phyloP scores from a whole-genome alignment of 495 filamentous ascomycete genomes.

The Staphylotrichum longicolle region DNA sequence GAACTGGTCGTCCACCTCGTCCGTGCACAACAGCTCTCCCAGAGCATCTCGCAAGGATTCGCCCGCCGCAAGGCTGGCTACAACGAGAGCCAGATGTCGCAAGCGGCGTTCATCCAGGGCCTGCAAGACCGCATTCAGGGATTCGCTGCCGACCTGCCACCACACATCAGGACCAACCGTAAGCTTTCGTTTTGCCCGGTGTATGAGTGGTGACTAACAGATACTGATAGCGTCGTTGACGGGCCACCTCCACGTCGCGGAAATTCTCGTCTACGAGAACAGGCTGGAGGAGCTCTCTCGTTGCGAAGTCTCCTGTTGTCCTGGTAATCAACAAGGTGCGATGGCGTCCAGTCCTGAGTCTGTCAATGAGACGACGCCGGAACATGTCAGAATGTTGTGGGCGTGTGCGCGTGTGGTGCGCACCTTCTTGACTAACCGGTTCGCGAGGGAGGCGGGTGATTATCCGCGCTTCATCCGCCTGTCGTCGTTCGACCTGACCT shows the following conservation, averaged over 20 bases:
- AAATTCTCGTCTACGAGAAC: constrained; percentile 34
- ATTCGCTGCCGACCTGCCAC: constrained; percentile 23
- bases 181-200: background rate
- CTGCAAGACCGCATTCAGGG: constrained; percentile 27
- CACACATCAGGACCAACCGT: constrained; percentile 23
- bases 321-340: background rate
- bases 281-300: constrained; percentile 20
- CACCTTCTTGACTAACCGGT: constrained; percentile 26
- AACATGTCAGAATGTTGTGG: constrained; percentile 26
- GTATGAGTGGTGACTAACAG: background rate
- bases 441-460: constrained; percentile 7
- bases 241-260: constrained; percentile 30
- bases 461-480: constrained; percentile 32
- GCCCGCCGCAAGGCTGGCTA: constrained; percentile 15
- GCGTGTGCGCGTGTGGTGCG: constrained; percentile 23
- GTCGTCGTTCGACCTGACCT: constrained; percentile 30
- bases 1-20: constrained; percentile 31
- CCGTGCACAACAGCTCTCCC: constrained; percentile 31
- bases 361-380: background rate
- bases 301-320: background rate
- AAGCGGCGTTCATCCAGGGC: constrained; percentile 21
- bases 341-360: background rate
- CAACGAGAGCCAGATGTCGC: constrained; percentile 19
- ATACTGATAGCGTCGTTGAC: constrained; percentile 20
- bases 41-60: constrained; percentile 30